Evolutionary conservation across 768 basidiomycete genomes (phyloP).

Genomic region (Paxillus rubicundulus): DNA sequence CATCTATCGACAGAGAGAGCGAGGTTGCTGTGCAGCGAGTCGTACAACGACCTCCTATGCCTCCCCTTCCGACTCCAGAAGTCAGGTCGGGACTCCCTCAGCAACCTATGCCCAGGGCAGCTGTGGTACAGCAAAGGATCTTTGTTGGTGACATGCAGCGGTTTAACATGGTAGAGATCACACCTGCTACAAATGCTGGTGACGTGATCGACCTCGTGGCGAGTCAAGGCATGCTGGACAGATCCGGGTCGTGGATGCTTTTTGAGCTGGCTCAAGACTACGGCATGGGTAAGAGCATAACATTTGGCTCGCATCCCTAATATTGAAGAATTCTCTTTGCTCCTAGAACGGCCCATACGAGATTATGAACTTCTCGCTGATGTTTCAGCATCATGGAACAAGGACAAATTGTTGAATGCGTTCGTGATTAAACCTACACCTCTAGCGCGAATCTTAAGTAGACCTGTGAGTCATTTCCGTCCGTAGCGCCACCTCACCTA

Average conservation of each 20-base stretch:
- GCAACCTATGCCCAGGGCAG: conserved; percentile 20
- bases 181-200: conserved; percentile 61
- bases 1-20: conserved; percentile 22
- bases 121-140: conserved; percentile 61
- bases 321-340: conserved; percentile 14
- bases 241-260: conserved; percentile 79
- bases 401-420: conserved; percentile 73
- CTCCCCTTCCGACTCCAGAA: conserved; percentile 36
- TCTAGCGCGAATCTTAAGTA: conserved; percentile 56
- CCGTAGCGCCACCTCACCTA: conserved; percentile 36
- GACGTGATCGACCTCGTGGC: conserved; percentile 70
- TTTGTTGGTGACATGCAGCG: conserved; percentile 78
- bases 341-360: conserved; percentile 82
- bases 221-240: conserved; percentile 61
- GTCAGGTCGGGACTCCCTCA: conserved; percentile 31
- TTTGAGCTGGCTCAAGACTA: conserved; percentile 89
- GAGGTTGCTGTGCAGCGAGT: conserved; percentile 23
- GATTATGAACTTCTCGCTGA: conserved; percentile 82
- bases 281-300: conserved; percentile 72
- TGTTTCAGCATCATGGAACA: conserved; percentile 85
- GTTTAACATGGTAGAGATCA: conserved; percentile 72
- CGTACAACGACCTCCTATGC: conserved; percentile 36
- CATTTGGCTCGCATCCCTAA: not conserved
- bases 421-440: conserved; percentile 78
- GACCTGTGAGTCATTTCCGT: conserved; percentile 45